Base-by-base conservation (phyloP, 23 red algal species). In the Gracilaria domingensis region DNA sequence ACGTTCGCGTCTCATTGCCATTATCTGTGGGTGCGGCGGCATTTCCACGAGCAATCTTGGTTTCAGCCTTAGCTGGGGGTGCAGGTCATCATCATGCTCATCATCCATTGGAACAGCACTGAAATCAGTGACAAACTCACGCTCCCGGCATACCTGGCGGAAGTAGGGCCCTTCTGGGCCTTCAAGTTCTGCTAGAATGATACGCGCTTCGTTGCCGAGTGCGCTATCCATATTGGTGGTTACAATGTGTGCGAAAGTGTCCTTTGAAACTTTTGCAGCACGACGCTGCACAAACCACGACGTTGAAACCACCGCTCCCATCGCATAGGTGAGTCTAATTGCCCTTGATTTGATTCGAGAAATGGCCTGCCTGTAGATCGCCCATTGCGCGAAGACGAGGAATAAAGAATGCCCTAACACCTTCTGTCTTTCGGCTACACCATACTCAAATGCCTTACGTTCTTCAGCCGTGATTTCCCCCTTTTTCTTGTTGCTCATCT, bases 111-210 rank as follows among this genome's bases (percentile, higher is more conserved):
- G 33, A 23, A 65, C 44, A 24, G 34, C 29, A 61, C 26, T 35
- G 36, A 90, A 90, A n/a, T 80, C 87, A 38, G 45, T 75, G 7
- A 32, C 35, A 32, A 90, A 80, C 39, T 74, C 74, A 45, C 37
- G 66, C 35, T 90, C 74, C 50, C 53, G 56, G 35, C 35, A 66
- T 35, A 90, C 74, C 58, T 80, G 38, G 32, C 87, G 66, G 57
- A 90, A 72, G 48, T 90, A 90, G n/a, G 87, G 87, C 18, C 87
- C 87, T 66, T 90, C 87, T 20, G 87, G 87, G 26, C 87, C 87
- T 56, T 90, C 87, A 34, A 90, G 64, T 75, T 90, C 87, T 30
- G 87, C 87, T 26, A 90, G 32, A 33, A 90, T 57, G 49, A 90
- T 64, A 20, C 87, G 71, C 44, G 87, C 87, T n/a, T 90, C 87